Evolutionary conservation across 2,329 filamentous ascomycete species (phyloP).

Genomic region (Aspergillus aculeatus): DNA sequence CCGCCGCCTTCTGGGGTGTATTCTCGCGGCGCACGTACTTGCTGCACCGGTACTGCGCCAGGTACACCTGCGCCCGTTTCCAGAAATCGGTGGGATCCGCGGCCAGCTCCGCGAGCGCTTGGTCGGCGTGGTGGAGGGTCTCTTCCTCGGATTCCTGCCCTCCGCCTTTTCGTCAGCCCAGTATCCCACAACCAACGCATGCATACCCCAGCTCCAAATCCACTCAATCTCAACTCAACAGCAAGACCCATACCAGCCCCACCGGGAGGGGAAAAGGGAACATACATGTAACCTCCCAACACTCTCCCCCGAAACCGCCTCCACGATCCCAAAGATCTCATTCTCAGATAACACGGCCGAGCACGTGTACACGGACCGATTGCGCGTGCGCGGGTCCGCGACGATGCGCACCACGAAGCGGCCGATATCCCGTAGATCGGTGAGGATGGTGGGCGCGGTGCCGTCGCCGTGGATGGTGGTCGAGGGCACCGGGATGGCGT

Average conservation of each 20-base stretch:
- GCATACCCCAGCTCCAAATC: no score
- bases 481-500: neutral
- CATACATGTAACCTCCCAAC: neutral
- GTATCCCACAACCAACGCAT: no score
- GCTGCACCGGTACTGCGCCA: slow-evolving; percentile 39
- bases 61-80: neutral
- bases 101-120: neutral
- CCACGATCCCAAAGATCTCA: slow-evolving; percentile 1
- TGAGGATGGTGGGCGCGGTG: neutral
- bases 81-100: neutral
- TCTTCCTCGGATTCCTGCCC: neutral
- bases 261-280: neutral
- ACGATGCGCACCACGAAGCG: slow-evolving; percentile 5
- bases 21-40: slow-evolving; percentile 50
- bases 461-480: neutral
- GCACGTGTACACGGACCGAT: slow-evolving; percentile 1
- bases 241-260: no score
- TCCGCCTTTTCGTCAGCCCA: no score
- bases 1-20: slow-evolving; percentile 46
- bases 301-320: slow-evolving; percentile 2
- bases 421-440: slow-evolving; percentile 2
- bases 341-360: neutral
- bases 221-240: no score
- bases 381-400: slow-evolving; percentile 1
- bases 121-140: neutral